Base-by-base conservation (phyloP, 2,329 filamentous ascomycete species). In the Dryadomyces quercus-mongolicae region DNA sequence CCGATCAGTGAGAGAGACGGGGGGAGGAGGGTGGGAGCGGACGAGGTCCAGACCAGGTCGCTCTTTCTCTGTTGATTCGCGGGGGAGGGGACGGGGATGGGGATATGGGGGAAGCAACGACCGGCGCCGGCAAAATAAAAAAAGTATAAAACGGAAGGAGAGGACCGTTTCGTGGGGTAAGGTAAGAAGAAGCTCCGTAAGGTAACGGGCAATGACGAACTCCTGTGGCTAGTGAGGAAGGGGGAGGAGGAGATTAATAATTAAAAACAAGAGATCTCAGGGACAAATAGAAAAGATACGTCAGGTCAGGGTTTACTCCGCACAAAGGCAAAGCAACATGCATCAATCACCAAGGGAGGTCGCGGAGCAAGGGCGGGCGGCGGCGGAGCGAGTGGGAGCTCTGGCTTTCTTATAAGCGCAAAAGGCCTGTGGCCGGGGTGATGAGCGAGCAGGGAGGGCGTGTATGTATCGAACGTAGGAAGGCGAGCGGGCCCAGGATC, bases 381-480 rank as follows among this genome's bases (percentile, higher is more conserved):
- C 48, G 6, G 21, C 38, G 49, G 45, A 18, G 45, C 44, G 31
- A 45, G 52, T 54, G 56, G 54, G 57, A 56, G 57, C 55, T 51
- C 43, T 53, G 52, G 38, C 54, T 44, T 43, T 54, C 48, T 56
- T 58, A 58, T 58, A 49, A 43, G 34, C 52, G 20, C 12, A 42
- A 42, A 42, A 42, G 38, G 38, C 12, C 12, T 42, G 12, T n/a
- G 16, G 12, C 38, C 38, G 22, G 16, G 22, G 16, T 8, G 21
- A 9, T 22, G 10, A 16, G 22, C 12, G 21, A 22, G 22, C 7
- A 12, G 10, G 22, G 22, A 48, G 22, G 16, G 38, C 12, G 38
- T 42, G 38, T 42, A 5, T 10, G 38, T 31, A 31, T n/a, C n/a
- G n/a, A n/a, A n/a, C n/a, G n/a, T n/a, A n/a, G n/a, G n/a, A n/a